Evolutionary conservation across 257 asterid genomes (phyloP).

Genomic region (Lantana camara): DNA sequence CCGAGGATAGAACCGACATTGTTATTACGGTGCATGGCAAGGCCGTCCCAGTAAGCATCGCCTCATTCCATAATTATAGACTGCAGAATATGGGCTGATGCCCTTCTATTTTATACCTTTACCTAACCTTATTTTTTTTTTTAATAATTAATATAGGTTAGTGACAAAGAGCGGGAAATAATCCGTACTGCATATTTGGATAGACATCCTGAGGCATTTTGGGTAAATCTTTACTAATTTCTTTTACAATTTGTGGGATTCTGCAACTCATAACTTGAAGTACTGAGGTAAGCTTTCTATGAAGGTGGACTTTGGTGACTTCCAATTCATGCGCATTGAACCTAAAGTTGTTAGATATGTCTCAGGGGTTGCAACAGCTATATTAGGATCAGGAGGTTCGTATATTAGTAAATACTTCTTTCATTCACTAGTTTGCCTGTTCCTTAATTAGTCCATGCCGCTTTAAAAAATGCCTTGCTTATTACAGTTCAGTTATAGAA

Average conservation of each 20-base stretch:
- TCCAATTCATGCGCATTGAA: constrained; percentile 84
- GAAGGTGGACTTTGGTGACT: constrained; percentile 98
- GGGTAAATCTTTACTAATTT: constrained; percentile 52
- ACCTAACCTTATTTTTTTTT: constrained; percentile 17
- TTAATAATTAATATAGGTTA: constrained; percentile 50
- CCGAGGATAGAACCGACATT: constrained; percentile 86
- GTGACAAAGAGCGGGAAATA: constrained; percentile 52
- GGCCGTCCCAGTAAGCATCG: constrained; percentile 68
- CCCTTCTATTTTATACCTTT: constrained; percentile 20
- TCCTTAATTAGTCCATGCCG: constrained; percentile 5
- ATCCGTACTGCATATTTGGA: constrained; percentile 78
- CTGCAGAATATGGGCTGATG: neutral
- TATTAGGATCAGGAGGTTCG: constrained; percentile 92
- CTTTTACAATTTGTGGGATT: constrained; percentile 19
- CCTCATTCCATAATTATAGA: neutral
- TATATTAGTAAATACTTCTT: constrained; percentile 23
- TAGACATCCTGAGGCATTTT: constrained; percentile 87
- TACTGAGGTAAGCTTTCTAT: constrained; percentile 30
- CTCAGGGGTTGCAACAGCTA: constrained; percentile 92
- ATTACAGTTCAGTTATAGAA: neutral
- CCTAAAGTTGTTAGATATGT: constrained; percentile 79
- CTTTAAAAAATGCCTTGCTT: constrained; percentile 4
- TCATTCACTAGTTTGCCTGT: neutral
- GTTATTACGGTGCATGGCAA: constrained; percentile 84
- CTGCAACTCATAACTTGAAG: constrained; percentile 12